These are phyloP conservation scores for Ophidiomyces ophidiicola DNA, from an alignment of 2,329 filamentous ascomycete species.

Conservation along the genomic window DNA sequence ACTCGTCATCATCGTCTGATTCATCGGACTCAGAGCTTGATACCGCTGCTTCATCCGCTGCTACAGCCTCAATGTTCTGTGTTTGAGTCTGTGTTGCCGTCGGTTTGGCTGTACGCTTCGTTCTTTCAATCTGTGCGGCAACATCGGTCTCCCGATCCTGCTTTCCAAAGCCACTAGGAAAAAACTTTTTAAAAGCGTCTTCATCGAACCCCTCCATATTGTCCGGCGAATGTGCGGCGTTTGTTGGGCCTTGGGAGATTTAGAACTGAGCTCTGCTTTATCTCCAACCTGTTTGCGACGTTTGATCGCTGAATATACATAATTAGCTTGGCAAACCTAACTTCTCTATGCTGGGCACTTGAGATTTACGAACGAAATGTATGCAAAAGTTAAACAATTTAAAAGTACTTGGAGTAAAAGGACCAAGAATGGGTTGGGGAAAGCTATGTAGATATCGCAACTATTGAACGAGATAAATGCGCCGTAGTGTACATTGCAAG, in stretches of 20 bases:
- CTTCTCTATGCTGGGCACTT: too few relatives aligned
- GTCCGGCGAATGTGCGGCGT: too few relatives aligned
- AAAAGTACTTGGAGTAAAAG: too few relatives aligned
- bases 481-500: conserved; percentile 8
- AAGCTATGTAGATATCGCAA: conserved; percentile 6
- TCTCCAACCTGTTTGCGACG: too few relatives aligned
- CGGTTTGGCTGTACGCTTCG: conserved; percentile 43
- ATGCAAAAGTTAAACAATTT: too few relatives aligned
- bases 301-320: too few relatives aligned
- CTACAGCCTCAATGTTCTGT: conserved; percentile 19
- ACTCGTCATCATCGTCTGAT: conserved; percentile 70
- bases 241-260: too few relatives aligned
- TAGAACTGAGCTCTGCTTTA: too few relatives aligned
- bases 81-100: conserved; percentile 17
- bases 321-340: too few relatives aligned
- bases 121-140: conserved; percentile 67
- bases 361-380: too few relatives aligned
- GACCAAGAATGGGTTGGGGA: too few relatives aligned
- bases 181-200: conserved; percentile 43
- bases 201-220: conserved; percentile 36
- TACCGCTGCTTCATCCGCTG: conserved; percentile 28
- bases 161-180: conserved; percentile 78
- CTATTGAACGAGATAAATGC: conserved; percentile 3
- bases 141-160: conserved; percentile 61
- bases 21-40: conserved; percentile 43